Percentiles rank a stretch among this genome's conserved stretches.
These are phyloP conservation scores for Eutrema yunnanense DNA, from an alignment of 345 rosid species.

Conservation along the genomic window DNA sequence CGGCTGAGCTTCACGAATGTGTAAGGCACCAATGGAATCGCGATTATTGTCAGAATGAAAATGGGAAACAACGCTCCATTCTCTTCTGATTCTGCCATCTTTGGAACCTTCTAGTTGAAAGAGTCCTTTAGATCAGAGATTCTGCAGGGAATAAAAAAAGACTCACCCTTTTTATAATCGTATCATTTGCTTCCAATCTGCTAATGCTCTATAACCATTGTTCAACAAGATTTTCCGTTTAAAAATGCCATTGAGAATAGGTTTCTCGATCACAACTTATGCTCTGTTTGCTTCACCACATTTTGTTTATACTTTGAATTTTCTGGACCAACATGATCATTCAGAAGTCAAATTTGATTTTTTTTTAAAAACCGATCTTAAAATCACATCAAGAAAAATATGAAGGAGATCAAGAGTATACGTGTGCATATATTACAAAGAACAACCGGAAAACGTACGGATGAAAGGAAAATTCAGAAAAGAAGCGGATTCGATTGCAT, in stretches of 20 bases:
- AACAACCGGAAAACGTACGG: neutral
- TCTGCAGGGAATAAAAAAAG: neutral
- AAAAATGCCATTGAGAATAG: too few species aligned
- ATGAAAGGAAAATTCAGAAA: neutral
- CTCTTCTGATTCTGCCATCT: slow-evolving; percentile 83
- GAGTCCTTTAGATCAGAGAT: neutral
- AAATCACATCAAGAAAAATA: neutral
- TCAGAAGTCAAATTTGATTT: neutral
- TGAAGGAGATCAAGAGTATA: neutral
- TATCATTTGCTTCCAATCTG: neutral
- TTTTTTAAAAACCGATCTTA: neutral
- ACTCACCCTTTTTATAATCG: neutral
- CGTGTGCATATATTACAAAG: neutral
- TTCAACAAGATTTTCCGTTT: too few species aligned
- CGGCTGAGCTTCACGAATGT: slow-evolving; percentile 63
- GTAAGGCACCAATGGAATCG: slow-evolving; percentile 82
- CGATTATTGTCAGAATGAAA: slow-evolving; percentile 87
- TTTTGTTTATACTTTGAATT: too few species aligned
- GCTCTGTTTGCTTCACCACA: too few species aligned
- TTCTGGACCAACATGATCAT: neutral
- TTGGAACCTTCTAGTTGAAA: slow-evolving; percentile 21
- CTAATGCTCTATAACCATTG: too few species aligned
- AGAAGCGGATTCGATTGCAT: neutral
- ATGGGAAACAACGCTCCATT: slow-evolving; percentile 76
- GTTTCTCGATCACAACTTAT: too few species aligned